phyloP scores from a whole-genome alignment of 345 rosid genomes.

The Populus nigra region DNA sequence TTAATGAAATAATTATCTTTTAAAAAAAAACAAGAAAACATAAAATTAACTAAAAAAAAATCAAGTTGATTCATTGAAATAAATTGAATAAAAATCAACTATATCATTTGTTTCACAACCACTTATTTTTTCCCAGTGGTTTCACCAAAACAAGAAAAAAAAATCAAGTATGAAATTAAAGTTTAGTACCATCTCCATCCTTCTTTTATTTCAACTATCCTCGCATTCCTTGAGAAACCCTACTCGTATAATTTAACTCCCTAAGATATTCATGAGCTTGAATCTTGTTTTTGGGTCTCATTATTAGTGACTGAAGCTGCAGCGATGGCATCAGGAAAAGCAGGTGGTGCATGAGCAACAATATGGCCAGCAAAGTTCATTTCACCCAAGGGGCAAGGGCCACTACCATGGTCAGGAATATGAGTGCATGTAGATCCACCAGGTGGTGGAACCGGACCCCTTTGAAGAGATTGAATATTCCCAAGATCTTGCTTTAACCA shows the following conservation, averaged over 20 bases:
- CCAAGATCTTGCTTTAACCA: not conserved
- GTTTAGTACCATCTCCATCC: not conserved
- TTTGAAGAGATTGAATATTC: constrained; percentile 34
- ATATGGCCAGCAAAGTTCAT: constrained; percentile 21
- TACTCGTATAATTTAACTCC: not conserved
- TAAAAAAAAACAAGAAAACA: not conserved
- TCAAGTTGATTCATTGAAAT: not conserved
- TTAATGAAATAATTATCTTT: no score
- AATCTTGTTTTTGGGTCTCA: constrained; percentile 5
- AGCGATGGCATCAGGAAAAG: constrained; percentile 7
- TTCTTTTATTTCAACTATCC: not conserved
- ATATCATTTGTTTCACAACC: not conserved
- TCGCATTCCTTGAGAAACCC: not conserved
- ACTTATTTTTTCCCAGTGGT: not conserved
- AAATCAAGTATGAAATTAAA: not conserved
- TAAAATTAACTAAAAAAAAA: not conserved
- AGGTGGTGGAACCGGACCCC: constrained; percentile 38
- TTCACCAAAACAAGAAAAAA: not conserved
- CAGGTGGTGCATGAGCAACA: not conserved
- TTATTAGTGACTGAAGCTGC: constrained; percentile 5
- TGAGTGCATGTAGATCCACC: constrained; percentile 34
- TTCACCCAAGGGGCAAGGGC: constrained; percentile 30
- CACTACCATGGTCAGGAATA: not conserved
- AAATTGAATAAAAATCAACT: not conserved
- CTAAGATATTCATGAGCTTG: constrained; percentile 7